Evolutionary conservation across 2,329 filamentous ascomycete species (phyloP).

Genomic region (Cladosporium sphaerospermum): DNA sequence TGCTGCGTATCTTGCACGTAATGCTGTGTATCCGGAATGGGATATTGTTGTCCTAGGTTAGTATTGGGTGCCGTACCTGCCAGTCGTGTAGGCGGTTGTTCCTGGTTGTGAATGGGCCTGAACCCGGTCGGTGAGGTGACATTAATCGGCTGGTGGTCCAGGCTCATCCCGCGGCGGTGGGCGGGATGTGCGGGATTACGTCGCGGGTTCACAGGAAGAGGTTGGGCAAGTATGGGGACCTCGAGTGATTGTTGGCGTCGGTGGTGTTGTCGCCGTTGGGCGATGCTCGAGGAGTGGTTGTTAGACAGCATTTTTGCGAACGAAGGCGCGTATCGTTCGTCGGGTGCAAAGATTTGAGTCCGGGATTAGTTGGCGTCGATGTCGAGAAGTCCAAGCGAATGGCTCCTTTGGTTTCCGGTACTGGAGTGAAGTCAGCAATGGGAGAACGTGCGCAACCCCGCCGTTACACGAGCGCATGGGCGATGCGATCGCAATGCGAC

Average conservation of each 20-base stretch:
- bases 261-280: conserved; percentile 68
- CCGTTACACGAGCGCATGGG: not conserved
- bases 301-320: conserved; percentile 67
- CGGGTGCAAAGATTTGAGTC: conserved; percentile 55
- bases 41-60: conserved; percentile 51
- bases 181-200: conserved; percentile 39
- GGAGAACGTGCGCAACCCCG: not conserved
- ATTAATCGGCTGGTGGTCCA: conserved; percentile 54
- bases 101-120: conserved; percentile 52
- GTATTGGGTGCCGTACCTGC: conserved; percentile 27
- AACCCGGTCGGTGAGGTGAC: conserved; percentile 24
- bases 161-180: conserved; percentile 78
- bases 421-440: conserved; percentile 15
- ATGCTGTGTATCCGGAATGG: conserved; percentile 67
- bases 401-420: conserved; percentile 27
- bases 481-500: not conserved
- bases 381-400: conserved; percentile 29
- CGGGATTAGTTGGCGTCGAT: conserved; percentile 46
- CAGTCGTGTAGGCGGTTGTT: conserved; percentile 31
- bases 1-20: conserved; percentile 84
- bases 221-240: conserved; percentile 59
- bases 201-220: conserved; percentile 54
- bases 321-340: conserved; percentile 16
- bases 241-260: conserved; percentile 85
- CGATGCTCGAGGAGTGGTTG: conserved; percentile 63